A percentile compares a stretch with the other conserved stretches of the same genome.
These are phyloP conservation scores for Cryptococcus floricola DNA, from an alignment of 1,284 basidiomycete species.

Conservation along the genomic window DNA sequence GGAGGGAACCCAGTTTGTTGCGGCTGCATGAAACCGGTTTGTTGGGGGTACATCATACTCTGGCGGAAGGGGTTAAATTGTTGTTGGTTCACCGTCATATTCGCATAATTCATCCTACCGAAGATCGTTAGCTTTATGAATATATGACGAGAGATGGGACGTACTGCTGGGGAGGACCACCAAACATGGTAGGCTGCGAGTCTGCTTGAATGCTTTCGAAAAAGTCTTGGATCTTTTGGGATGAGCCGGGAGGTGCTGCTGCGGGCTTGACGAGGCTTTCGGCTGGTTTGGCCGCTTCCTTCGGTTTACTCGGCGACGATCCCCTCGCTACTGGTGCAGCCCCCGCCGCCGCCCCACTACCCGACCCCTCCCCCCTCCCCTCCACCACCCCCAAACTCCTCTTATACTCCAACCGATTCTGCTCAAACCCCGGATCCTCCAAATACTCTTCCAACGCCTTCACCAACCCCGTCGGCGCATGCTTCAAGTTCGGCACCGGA, in stretches of 20 bases:
- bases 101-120: slow-evolving; percentile 49
- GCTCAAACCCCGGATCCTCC: slow-evolving; percentile 91
- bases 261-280: not conserved
- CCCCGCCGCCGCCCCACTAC: slow-evolving; percentile 2
- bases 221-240: slow-evolving; percentile 69
- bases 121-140: slow-evolving; percentile 31
- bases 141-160: slow-evolving; percentile 38
- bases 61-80: slow-evolving; percentile 73
- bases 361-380: slow-evolving; percentile 34
- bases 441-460: slow-evolving; percentile 93
- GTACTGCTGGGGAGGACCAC: slow-evolving; percentile 25
- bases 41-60: slow-evolving; percentile 53
- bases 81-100: slow-evolving; percentile 18
- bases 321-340: too few species aligned
- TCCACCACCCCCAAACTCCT: slow-evolving; percentile 75
- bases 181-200: slow-evolving; percentile 52
- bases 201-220: slow-evolving; percentile 86
- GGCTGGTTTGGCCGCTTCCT: too few species aligned
- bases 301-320: too few species aligned
- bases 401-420: slow-evolving; percentile 88
- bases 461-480: slow-evolving; percentile 90
- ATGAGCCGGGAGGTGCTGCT: slow-evolving; percentile 30
- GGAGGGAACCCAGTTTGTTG: slow-evolving; percentile 62
- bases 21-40: slow-evolving; percentile 55
- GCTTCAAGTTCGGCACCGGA: slow-evolving; percentile 88